Evolutionary conservation across 2,329 filamentous ascomycete genomes (phyloP).

Genomic region (Leptosphaerulina australis): DNA sequence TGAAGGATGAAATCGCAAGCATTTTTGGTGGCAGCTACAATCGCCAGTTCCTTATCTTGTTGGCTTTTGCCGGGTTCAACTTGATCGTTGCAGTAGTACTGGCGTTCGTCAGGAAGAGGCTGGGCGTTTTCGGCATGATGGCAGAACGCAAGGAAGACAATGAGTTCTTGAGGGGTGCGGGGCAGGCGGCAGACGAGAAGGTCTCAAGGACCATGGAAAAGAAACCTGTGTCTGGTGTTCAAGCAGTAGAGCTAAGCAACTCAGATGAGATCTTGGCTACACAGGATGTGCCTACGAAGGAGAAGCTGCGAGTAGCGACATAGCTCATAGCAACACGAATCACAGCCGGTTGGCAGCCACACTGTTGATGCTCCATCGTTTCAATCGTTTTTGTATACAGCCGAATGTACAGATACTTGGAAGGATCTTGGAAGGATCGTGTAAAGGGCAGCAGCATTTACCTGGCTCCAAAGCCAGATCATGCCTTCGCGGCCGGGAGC

Average conservation of each 20-base stretch:
- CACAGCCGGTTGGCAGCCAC: too few species aligned
- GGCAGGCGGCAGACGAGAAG: constrained; percentile 6
- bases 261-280: not conserved
- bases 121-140: constrained; percentile 30
- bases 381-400: too few species aligned
- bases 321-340: too few species aligned
- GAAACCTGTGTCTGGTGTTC: not conserved
- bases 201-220: not conserved
- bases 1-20: constrained; percentile 24
- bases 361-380: too few species aligned
- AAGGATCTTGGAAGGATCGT: too few species aligned
- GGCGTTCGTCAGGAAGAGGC: constrained; percentile 29
- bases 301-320: not conserved
- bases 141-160: constrained; percentile 32
- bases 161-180: constrained; percentile 28
- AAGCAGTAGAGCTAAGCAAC: not conserved
- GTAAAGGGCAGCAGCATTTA: too few species aligned
- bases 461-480: too few species aligned
- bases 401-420: too few species aligned
- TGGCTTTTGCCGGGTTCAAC: constrained; percentile 36
- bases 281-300: not conserved
- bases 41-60: constrained; percentile 39
- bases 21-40: constrained; percentile 42
- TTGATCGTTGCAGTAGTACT: constrained; percentile 30
- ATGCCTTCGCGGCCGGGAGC: not conserved